Evolutionary conservation across 352 stramenopile species (phyloP), one percentile per base, ranked within the genome.

Genomic region (Albugo laibachii): DNA sequence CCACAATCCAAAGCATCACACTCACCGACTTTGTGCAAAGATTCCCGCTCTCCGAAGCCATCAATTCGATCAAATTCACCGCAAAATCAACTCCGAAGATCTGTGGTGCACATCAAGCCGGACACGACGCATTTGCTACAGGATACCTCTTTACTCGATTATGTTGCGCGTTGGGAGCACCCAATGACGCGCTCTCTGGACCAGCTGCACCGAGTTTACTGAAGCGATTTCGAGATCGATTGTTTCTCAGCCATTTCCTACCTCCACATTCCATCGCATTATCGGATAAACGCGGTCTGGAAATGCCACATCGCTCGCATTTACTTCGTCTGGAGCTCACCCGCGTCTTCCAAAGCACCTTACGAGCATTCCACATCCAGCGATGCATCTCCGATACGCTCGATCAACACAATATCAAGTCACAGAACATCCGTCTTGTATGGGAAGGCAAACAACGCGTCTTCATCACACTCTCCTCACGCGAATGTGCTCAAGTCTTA

Each of bases 111-210:
- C 74, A 87, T 50, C 74, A 87, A 48, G 74, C 74, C 13, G 74
- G 74, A 1, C 83, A 83, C 37, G 74, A 87, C 39, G 74, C 74
- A 13, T 87, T 72, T 53, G 84, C 84, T 69, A 87, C 74, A 5
- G 74, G 74, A 3, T 69, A 58, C 43, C 69, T 87, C 4, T 87
- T 87, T 51, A 56, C 83, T 11, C 71, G 69, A 18, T 64, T 80
- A 3, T 81, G 69, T 42, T 63, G 59, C 12, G 67, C 59, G 6
- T 61, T 87, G 6, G 67, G 71, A 0, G 57, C 82, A 5, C 63
- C 61, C 0, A 84, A 84, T 38, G 59, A 75, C 24, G 54, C 59
- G 0, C 60, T 87, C 12, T 59, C 11, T 46, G 20, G 10, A 41
- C 42, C 37, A 43, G 1, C 13, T 35, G 19, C 38, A 38, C 48